phyloP scores from a whole-genome alignment of 2,329 filamentous ascomycete species.

The Xenosphaeropsis pyriputrescens region DNA sequence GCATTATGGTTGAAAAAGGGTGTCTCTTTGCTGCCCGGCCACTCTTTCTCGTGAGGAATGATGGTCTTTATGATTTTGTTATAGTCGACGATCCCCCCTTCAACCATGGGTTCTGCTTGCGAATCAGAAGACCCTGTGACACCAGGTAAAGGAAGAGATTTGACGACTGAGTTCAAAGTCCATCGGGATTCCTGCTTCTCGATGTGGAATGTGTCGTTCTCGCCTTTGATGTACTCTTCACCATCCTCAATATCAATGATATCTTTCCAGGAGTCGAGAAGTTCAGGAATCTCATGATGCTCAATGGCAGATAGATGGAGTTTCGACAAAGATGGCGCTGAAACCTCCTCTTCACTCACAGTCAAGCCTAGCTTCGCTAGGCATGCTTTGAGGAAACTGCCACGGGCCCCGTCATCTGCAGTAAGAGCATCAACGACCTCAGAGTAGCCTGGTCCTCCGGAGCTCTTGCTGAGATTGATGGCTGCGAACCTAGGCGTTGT shows the following conservation, averaged over 20 bases:
- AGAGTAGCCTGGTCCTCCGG: constrained; percentile 53
- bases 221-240: constrained; percentile 61
- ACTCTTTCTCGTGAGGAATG: constrained; percentile 51
- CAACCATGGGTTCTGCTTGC: constrained; percentile 7
- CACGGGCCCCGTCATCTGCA: constrained; percentile 54
- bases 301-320: constrained; percentile 67
- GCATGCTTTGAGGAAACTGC: constrained; percentile 65
- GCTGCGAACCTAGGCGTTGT: constrained; percentile 55
- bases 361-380: constrained; percentile 70
- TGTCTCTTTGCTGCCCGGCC: constrained; percentile 58
- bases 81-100: constrained; percentile 59
- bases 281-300: constrained; percentile 47
- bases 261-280: constrained; percentile 52
- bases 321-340: constrained; percentile 65
- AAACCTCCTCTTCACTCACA: constrained; percentile 52
- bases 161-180: constrained; percentile 37
- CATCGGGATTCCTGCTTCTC: constrained; percentile 50
- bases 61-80: constrained; percentile 59
- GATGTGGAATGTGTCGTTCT: constrained; percentile 71
- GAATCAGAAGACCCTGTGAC: constrained; percentile 4
- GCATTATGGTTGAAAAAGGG: constrained; percentile 75
- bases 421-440: constrained; percentile 53
- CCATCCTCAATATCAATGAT: constrained; percentile 51
- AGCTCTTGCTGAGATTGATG: constrained; percentile 56
- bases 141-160: constrained; percentile 26